These are phyloP conservation scores for Jacaranda copaia DNA, from an alignment of 257 asterid genomes.

Conservation along the genomic window DNA sequence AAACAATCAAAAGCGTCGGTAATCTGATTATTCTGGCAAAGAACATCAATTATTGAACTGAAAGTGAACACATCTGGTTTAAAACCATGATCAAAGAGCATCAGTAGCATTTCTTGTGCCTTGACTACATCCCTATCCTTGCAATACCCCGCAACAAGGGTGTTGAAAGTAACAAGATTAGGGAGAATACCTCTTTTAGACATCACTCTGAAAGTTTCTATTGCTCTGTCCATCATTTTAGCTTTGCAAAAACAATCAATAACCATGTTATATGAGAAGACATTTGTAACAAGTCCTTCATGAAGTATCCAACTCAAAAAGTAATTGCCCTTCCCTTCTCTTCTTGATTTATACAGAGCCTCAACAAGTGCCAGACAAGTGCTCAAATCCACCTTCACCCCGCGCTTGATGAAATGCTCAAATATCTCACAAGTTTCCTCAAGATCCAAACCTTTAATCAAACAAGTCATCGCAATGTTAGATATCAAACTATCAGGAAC, in stretches of 20 bases:
- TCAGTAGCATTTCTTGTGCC: conserved; percentile 61
- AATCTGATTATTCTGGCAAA: conserved; percentile 61
- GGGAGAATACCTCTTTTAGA: conserved; percentile 57
- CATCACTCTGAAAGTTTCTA: conserved; percentile 65
- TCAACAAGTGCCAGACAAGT: conserved; percentile 63
- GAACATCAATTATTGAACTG: conserved; percentile 79
- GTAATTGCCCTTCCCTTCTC: conserved; percentile 60
- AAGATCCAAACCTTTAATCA: conserved; percentile 68
- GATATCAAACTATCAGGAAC: conserved; percentile 63
- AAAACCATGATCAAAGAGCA: conserved; percentile 63
- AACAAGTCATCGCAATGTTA: conserved; percentile 64
- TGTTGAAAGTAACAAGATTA: conserved; percentile 78
- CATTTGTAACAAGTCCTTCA: conserved; percentile 56
- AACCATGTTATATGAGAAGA: conserved; percentile 70
- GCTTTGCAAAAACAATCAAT: conserved; percentile 87
- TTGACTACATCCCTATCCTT: conserved; percentile 58
- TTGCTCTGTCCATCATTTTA: conserved; percentile 69
- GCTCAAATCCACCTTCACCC: conserved; percentile 60
- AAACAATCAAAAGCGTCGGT: conserved; percentile 86
- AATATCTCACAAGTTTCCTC: conserved; percentile 67
- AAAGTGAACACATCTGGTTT: conserved; percentile 83
- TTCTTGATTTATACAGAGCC: conserved; percentile 61
- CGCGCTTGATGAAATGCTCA: conserved; percentile 56
- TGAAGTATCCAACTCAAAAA: conserved; percentile 58
- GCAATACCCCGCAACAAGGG: conserved; percentile 76